Base-by-base conservation (phyloP, 768 basidiomycete species). In the Boletus barrowsii region DNA sequence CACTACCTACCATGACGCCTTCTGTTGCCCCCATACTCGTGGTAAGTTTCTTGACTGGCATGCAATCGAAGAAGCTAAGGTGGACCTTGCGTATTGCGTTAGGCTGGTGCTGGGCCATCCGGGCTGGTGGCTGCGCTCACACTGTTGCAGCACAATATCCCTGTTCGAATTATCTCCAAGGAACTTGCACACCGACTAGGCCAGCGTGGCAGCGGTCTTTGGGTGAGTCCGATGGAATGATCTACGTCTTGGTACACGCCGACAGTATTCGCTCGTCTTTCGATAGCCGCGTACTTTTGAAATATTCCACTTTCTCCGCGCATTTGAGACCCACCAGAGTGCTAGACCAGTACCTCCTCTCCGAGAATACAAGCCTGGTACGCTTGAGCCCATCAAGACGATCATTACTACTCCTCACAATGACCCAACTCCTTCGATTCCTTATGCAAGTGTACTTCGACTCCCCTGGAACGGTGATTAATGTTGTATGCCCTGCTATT, bases 131-230 rank as follows among this genome's bases (percentile, higher is more conserved):
- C 58, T 20, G 72, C 72, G 3, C 68, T 72, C 5, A 64, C 64
- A 1, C 62, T 75, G 30, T 61, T 77, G 15, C 69, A 69, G n/a
- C 79, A 80, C 62, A 72, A 75, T 5, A 65, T 82, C 15, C 71
- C 77, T 7, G 75, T 83, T 10, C 76, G 79, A 18, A 74, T 84
- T 20, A 76, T 83, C 42, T 77, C 83, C 53, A 79, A 78, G 56
- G 73, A 72, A 47, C 58, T 67, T 0, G 47, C 66, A 0, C 68
- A 72, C 10, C 70, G 63, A 15, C 57, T 73, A 14, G 75, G 74
- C 5, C 72, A 76, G 53, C 73, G 78, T 2, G 72, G 71, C 3
- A 64, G 65, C 5, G 76, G 68, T 5, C 58, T 80, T 30, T 75
- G 73, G 71, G 76, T 75, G 39, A 36, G 68, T 24, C 51, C 11